A percentile compares a stretch with the other conserved stretches of the same genome.
These are phyloP conservation scores for Syzygium syzygioides DNA, from an alignment of 441 rosid genomes.

Conservation along the genomic window DNA sequence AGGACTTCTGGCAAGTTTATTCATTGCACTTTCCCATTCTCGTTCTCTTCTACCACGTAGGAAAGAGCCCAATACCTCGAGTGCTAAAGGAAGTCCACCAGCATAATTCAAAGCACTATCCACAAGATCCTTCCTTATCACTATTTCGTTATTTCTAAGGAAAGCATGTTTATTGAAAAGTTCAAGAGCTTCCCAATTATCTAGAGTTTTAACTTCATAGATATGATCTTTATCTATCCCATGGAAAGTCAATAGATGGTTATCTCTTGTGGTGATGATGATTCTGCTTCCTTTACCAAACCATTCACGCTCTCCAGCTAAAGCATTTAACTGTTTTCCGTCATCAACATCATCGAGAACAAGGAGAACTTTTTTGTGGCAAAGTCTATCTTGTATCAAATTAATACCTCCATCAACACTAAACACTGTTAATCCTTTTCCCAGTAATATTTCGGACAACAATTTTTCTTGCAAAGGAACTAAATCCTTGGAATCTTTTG, in stretches of 20 bases:
- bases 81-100: background rate
- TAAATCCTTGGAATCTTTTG: background rate
- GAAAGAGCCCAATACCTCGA: background rate
- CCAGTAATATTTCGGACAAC: background rate
- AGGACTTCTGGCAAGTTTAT: background rate
- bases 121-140: background rate
- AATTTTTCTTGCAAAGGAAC: background rate
- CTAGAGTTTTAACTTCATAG: background rate
- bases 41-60: background rate
- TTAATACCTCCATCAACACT: background rate
- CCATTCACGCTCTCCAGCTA: background rate
- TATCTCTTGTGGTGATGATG: background rate
- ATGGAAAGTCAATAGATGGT: fast-evolving
- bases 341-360: fast-evolving
- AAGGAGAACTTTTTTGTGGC: fast-evolving
- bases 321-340: background rate
- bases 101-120: background rate
- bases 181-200: fast-evolving
- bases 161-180: background rate
- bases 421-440: background rate
- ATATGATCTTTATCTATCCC: background rate
- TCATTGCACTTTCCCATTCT: background rate
- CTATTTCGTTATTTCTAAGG: fast-evolving
- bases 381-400: fast-evolving
- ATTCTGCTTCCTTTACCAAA: background rate